Conservation (phyloP, 2,329 filamentous ascomycete genomes). For the Aquanectria penicillioides region DNA sequence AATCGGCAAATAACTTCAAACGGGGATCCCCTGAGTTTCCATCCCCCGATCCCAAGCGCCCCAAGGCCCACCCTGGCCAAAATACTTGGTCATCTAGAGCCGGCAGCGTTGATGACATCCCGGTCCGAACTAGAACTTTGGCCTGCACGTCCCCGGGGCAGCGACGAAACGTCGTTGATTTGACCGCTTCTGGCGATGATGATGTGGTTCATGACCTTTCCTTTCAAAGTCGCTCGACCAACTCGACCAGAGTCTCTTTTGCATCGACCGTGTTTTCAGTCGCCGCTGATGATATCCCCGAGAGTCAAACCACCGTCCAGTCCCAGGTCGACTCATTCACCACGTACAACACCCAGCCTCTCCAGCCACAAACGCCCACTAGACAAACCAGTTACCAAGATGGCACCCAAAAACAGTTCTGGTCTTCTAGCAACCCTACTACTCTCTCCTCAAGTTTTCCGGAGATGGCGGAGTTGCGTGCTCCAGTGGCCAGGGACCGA, state of each 20-base stretch:
- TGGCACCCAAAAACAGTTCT: background rate
- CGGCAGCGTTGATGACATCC: constrained; percentile 32
- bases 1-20: constrained; percentile 30
- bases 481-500: background rate
- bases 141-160: constrained; percentile 21
- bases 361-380: background rate
- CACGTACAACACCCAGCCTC: background rate
- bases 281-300: constrained; percentile 28
- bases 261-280: constrained; percentile 48
- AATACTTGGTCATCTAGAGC: background rate
- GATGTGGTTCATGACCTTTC: constrained; percentile 18
- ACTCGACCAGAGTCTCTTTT: constrained; percentile 47
- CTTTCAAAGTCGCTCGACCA: constrained; percentile 40
- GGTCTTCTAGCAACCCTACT: background rate
- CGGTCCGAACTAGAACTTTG: constrained; percentile 33
- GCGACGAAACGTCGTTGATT: constrained; percentile 17
- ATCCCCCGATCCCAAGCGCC: constrained; percentile 28
- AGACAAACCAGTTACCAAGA: background rate
- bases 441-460: constrained; percentile 33
- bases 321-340: background rate
- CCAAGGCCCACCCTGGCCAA: constrained; percentile 5
- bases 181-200: constrained; percentile 20
- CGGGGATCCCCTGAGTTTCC: constrained; percentile 35
- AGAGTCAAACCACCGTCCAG: constrained; percentile 47
- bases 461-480: constrained; percentile 26